Evolutionary conservation across 176 grass and related monocot genomes (phyloP).

Genomic region (Juncus inflexus): DNA sequence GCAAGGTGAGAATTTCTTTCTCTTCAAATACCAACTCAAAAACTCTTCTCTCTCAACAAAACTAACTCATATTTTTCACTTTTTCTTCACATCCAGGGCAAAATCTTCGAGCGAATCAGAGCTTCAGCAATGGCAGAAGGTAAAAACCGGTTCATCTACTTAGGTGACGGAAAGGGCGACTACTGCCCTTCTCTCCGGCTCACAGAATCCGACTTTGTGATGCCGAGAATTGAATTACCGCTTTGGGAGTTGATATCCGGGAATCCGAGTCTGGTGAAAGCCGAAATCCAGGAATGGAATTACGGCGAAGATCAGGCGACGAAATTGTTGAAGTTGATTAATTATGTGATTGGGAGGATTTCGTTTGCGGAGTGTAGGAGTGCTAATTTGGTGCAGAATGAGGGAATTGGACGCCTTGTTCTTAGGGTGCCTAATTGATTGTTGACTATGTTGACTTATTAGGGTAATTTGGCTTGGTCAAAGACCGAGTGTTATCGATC

Average conservation of each 20-base stretch:
- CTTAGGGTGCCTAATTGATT: constrained; percentile 63
- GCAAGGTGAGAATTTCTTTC: constrained; percentile 44
- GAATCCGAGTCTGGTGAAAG: constrained; percentile 45
- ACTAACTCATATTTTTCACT: background rate
- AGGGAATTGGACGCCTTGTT: constrained; percentile 35
- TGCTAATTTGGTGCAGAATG: constrained; percentile 35
- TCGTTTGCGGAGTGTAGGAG: constrained; percentile 31
- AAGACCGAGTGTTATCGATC: background rate
- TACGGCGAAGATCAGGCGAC: constrained; percentile 50
- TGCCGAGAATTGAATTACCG: constrained; percentile 69
- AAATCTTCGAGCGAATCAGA: constrained; percentile 47
- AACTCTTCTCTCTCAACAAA: background rate
- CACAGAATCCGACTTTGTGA: constrained; percentile 44
- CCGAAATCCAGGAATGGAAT: constrained; percentile 68
- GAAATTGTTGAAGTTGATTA: constrained; percentile 48
- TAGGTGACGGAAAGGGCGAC: constrained; percentile 77
- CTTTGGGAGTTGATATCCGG: constrained; percentile 66
- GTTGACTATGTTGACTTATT: background rate
- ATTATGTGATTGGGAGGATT: constrained; percentile 21
- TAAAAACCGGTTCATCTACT: constrained; percentile 60
- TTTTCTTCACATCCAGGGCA: constrained; percentile 7
- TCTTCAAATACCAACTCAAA: background rate
- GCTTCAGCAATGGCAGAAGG: background rate
- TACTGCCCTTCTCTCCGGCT: constrained; percentile 76
- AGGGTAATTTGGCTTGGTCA: background rate